phyloP scores from a whole-genome alignment of 2,329 filamentous ascomycete species.

The Aspergillus pseudoglaucus region DNA sequence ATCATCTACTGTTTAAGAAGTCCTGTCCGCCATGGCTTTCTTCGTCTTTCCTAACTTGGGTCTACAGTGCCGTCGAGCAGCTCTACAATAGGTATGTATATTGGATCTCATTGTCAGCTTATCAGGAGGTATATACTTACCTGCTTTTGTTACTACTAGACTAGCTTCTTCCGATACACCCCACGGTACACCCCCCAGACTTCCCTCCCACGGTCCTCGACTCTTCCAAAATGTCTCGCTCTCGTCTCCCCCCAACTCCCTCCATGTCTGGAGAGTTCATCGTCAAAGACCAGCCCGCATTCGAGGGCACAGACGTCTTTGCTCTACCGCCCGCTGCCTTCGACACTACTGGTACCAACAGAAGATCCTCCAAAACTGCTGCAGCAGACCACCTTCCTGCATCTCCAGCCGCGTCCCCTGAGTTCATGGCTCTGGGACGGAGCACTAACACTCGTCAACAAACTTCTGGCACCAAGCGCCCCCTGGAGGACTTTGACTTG shows the following conservation, averaged over 20 bases:
- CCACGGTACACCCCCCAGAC: not conserved
- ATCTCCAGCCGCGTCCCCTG: conserved; percentile 29
- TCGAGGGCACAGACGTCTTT: conserved; percentile 28
- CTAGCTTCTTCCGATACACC: too few species aligned
- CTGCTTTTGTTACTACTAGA: too few species aligned
- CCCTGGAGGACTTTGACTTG: conserved; percentile 58
- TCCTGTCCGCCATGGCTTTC: too few species aligned
- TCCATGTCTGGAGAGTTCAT: conserved; percentile 34
- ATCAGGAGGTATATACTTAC: too few species aligned
- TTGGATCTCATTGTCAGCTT: too few species aligned
- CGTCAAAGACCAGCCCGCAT: conserved; percentile 27
- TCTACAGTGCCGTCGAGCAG: too few species aligned
- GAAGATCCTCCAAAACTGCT: conserved; percentile 13
- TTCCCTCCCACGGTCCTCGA: not conserved
- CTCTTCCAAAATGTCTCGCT: conserved; percentile 24
- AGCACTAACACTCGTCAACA: conserved; percentile 19
- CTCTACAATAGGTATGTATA: too few species aligned
- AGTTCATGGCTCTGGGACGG: conserved; percentile 15
- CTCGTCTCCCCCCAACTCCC: conserved; percentile 31
- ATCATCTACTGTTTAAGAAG: too few species aligned
- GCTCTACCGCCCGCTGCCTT: conserved; percentile 32
- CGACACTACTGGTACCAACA: conserved; percentile 20
- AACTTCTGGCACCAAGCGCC: conserved; percentile 31
- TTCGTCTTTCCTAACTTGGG: too few species aligned
- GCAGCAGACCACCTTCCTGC: too few species aligned